These are phyloP conservation scores for Chaetomium globosum DNA, from an alignment of 2,329 filamentous ascomycete species.

Conservation along the genomic window DNA sequence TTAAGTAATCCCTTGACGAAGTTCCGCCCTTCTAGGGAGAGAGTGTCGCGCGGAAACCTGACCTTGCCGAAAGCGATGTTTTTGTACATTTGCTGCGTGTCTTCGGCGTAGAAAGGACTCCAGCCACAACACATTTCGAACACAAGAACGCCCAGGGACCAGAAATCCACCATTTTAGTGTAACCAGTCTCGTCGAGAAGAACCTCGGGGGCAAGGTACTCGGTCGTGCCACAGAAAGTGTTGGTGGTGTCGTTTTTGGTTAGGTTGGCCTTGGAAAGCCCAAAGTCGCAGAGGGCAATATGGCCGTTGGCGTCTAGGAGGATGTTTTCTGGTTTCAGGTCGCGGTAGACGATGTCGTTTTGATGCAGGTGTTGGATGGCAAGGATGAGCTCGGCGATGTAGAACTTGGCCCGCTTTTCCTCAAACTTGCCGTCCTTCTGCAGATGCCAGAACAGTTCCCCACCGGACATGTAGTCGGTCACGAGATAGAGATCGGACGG, in stretches of 20 bases:
- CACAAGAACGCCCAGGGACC: conserved; percentile 94
- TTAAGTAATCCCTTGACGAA: conserved; percentile 98
- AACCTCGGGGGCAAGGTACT: conserved; percentile 95
- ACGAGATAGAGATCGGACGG: conserved; percentile 97
- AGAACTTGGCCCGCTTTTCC: conserved; percentile 94
- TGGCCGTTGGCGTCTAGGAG: conserved; percentile 95
- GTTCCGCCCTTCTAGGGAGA: conserved; percentile 92
- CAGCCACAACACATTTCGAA: conserved; percentile 99
- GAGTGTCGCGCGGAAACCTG: conserved; percentile 88
- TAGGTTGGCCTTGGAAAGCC: conserved; percentile 93
- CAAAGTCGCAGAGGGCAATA: conserved; percentile 96
- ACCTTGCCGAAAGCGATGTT: conserved; percentile 99
- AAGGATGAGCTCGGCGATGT: conserved; percentile 95
- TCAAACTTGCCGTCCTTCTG: conserved; percentile 96
- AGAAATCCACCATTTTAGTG: conserved; percentile 99
- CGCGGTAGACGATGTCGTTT: conserved; percentile 96
- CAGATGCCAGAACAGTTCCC: conserved; percentile 97
- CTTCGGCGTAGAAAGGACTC: conserved; percentile 98
- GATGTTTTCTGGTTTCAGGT: conserved; percentile 97
- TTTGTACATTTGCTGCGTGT: conserved; percentile 99
- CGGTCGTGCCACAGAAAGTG: conserved; percentile 97
- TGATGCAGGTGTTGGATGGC: conserved; percentile 94
- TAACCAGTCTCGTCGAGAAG: conserved; percentile 95
- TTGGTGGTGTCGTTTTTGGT: conserved; percentile 98
- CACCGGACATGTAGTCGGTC: conserved; percentile 98